Conservation (phyloP, 495 filamentous ascomycete genomes). For the Pyrenopolyporus hunteri region DNA sequence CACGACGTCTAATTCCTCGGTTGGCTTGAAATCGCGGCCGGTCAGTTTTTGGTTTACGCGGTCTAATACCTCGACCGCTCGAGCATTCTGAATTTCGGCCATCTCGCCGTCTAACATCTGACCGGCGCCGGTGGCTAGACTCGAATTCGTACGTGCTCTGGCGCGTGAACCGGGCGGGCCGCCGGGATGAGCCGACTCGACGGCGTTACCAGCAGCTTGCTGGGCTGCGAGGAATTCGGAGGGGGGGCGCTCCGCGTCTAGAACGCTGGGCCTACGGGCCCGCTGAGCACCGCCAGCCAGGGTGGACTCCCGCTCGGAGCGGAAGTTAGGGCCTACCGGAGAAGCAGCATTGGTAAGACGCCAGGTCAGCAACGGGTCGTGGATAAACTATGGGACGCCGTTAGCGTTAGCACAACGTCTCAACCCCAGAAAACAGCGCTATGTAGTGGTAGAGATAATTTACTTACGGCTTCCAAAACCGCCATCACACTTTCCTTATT, state of each 20-base stretch:
- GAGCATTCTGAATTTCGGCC: constrained; percentile 86
- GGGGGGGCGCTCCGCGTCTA: constrained; percentile 64
- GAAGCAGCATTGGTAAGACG: constrained; percentile 86
- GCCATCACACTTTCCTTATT: constrained; percentile 99
- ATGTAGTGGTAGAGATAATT: background rate
- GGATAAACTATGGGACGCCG: constrained; percentile 79
- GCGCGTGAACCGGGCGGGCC: constrained; percentile 57
- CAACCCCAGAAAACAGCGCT: no score
- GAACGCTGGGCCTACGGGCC: constrained; percentile 70
- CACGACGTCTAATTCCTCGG: constrained; percentile 83
- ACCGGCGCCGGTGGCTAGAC: constrained; percentile 46
- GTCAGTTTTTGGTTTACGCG: constrained; percentile 95
- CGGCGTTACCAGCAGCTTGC: constrained; percentile 45
- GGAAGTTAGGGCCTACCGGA: constrained; percentile 76
- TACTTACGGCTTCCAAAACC: constrained; percentile 91
- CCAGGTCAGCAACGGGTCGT: constrained; percentile 97
- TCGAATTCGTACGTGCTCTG: constrained; percentile 62
- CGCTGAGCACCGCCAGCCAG: constrained; percentile 51
- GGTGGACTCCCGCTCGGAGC: constrained; percentile 69
- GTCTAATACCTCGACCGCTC: constrained; percentile 88
- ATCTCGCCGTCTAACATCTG: constrained; percentile 48
- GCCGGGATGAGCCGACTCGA: constrained; percentile 50
- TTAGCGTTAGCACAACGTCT: constrained; percentile 33
- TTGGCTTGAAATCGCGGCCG: constrained; percentile 66
- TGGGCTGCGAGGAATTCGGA: constrained; percentile 55